Percentiles rank a stretch among this genome's conserved stretches.
These are phyloP conservation scores for Tylopilus felleus DNA, from an alignment of 768 basidiomycete genomes.

Conservation along the genomic window DNA sequence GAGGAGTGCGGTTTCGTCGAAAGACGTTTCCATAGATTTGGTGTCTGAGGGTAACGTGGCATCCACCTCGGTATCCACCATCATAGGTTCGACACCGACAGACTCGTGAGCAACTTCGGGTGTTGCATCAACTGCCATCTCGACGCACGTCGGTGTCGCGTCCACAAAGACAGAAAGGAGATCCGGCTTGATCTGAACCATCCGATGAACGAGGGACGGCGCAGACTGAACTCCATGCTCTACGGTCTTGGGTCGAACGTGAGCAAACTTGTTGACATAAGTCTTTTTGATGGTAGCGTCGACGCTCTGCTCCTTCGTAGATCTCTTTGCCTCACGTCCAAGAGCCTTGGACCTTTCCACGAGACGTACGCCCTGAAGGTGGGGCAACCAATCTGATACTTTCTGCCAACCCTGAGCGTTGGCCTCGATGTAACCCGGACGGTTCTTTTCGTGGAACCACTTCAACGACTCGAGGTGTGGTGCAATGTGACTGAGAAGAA, in stretches of 20 bases:
- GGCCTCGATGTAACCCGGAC: conserved; percentile 64
- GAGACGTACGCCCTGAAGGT: conserved; percentile 62
- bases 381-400: conserved; percentile 66
- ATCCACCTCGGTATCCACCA: conserved; percentile 34
- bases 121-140: conserved; percentile 46
- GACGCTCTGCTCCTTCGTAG: conserved; percentile 41
- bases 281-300: conserved; percentile 48
- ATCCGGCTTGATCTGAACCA: conserved; percentile 40
- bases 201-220: conserved; percentile 36
- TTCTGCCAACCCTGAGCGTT: conserved; percentile 69
- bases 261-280: conserved; percentile 39
- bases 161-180: conserved; percentile 45
- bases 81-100: conserved; percentile 26
- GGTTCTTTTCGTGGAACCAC: conserved; percentile 77
- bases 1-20: conserved; percentile 22
- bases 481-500: conserved; percentile 75
- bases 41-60: conserved; percentile 24
- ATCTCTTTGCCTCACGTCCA: conserved; percentile 14
- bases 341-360: conserved; percentile 51
- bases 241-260: conserved; percentile 36
- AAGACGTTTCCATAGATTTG: conserved; percentile 20
- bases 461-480: conserved; percentile 66
- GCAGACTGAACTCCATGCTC: conserved; percentile 38
- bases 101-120: conserved; percentile 33
- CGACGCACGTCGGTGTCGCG: conserved; percentile 47